Percentiles rank a stretch among this genome's conserved stretches.
phyloP scores from a whole-genome alignment of 352 stramenopile species.

The Phytophthora tentaculata region DNA sequence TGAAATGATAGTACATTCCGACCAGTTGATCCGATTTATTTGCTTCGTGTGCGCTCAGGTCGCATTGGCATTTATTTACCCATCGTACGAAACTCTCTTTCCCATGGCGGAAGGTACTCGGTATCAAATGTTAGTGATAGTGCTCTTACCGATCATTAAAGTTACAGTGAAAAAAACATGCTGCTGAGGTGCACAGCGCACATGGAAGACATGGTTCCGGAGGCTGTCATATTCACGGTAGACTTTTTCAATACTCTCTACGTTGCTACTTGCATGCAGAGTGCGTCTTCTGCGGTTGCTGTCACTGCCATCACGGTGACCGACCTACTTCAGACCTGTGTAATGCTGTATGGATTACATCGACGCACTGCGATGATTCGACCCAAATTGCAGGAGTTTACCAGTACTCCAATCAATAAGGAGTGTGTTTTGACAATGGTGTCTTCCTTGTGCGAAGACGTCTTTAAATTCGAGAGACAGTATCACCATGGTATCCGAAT shows the following conservation, averaged over 20 bases:
- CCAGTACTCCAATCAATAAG: not conserved
- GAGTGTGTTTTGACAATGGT: conserved; percentile 2
- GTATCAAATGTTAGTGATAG: conserved; percentile 7
- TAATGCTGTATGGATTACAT: conserved; percentile 11
- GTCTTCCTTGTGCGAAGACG: not conserved
- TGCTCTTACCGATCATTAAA: conserved; percentile 32
- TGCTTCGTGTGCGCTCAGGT: conserved; percentile 7
- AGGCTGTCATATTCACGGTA: conserved; percentile 23
- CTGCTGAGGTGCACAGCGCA: conserved; percentile 5
- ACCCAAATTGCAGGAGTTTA: not conserved
- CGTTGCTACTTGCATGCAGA: conserved; percentile 25
- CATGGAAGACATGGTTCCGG: conserved; percentile 22
- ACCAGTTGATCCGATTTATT: conserved; percentile 11
- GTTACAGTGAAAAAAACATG: conserved; percentile 25
- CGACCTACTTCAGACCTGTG: conserved; percentile 3
- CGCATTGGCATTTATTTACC: conserved; percentile 9
- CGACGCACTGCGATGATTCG: not conserved
- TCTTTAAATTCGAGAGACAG: not conserved
- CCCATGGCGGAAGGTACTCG: not conserved
- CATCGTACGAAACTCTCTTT: conserved; percentile 10
- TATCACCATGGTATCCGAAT: not conserved
- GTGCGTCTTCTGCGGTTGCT: not conserved
- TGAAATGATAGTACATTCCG: not conserved
- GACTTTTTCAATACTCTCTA: conserved; percentile 29
- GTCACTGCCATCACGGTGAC: conserved; percentile 2